Evolutionary conservation across 2,329 filamentous ascomycete genomes (phyloP).

Genomic region (Arachnomyces sp.): DNA sequence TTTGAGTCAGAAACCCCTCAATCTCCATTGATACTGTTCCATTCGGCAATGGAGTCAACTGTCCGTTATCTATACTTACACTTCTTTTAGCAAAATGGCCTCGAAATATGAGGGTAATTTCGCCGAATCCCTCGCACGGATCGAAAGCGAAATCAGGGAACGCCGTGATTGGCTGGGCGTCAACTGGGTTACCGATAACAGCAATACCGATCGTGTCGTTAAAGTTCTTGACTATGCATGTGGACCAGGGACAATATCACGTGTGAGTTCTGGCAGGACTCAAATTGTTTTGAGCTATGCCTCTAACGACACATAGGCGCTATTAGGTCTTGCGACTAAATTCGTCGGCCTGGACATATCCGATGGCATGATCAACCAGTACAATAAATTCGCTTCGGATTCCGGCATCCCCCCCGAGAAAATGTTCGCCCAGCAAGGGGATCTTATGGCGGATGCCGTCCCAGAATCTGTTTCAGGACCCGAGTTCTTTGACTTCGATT

Average conservation of each 20-base stretch:
- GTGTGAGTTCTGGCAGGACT: constrained; percentile 39
- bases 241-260: constrained; percentile 60
- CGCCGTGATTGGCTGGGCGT: constrained; percentile 56
- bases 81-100: too few relatives aligned
- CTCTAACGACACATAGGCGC: constrained; percentile 36
- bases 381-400: constrained; percentile 54
- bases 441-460: constrained; percentile 47
- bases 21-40: too few relatives aligned
- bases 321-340: constrained; percentile 56
- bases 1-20: too few relatives aligned
- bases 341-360: constrained; percentile 64
- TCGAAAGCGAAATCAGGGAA: constrained; percentile 49
- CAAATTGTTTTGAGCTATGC: neutral
- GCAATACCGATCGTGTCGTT: constrained; percentile 26
- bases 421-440: constrained; percentile 52
- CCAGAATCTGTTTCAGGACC: constrained; percentile 51
- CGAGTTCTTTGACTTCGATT: constrained; percentile 63
- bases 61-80: too few relatives aligned
- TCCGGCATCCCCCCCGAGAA: constrained; percentile 43
- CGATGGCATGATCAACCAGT: constrained; percentile 60
- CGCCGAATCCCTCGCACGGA: constrained; percentile 44
- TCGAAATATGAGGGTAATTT: constrained; percentile 49
- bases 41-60: too few relatives aligned
- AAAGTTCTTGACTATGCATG: constrained; percentile 69
- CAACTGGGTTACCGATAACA: constrained; percentile 38